Conservation (phyloP, 495 filamentous ascomycete genomes). For the Penicillium herquei region DNA sequence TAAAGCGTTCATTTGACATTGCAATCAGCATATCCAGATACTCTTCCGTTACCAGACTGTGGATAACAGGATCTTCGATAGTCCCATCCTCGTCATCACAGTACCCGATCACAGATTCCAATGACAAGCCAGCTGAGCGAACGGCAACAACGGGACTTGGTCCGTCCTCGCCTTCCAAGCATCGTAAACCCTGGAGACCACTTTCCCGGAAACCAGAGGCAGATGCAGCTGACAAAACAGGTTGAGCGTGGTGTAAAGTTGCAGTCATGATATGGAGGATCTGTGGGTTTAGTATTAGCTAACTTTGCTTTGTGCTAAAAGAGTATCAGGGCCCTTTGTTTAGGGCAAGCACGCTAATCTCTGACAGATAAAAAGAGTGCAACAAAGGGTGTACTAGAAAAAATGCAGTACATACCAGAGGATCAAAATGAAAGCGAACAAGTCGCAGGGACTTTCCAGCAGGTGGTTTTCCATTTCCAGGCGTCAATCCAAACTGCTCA, state of each 20-base stretch:
- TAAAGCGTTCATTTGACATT: conserved; percentile 75
- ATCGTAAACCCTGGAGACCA: conserved; percentile 55
- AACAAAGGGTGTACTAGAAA: background rate
- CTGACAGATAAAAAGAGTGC: no score
- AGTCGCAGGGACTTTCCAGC: conserved; percentile 45
- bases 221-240: conserved; percentile 68
- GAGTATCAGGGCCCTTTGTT: no score
- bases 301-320: background rate
- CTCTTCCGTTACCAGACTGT: conserved; percentile 47
- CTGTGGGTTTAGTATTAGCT: conserved; percentile 37
- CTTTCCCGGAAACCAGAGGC: conserved; percentile 87
- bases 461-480: conserved; percentile 31
- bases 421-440: conserved; percentile 90
- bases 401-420: conserved; percentile 64
- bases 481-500: conserved; percentile 34
- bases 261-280: conserved; percentile 85
- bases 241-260: conserved; percentile 67
- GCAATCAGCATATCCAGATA: conserved; percentile 63
- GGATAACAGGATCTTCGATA: conserved; percentile 30
- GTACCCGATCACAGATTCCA: conserved; percentile 76
- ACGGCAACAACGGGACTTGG: conserved; percentile 75
- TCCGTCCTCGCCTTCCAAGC: conserved; percentile 32
- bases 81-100: conserved; percentile 30
- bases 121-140: conserved; percentile 71
- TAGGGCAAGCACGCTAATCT: no score